Conservation (phyloP, 345 rosid species). For the Acer yangbiense region DNA sequence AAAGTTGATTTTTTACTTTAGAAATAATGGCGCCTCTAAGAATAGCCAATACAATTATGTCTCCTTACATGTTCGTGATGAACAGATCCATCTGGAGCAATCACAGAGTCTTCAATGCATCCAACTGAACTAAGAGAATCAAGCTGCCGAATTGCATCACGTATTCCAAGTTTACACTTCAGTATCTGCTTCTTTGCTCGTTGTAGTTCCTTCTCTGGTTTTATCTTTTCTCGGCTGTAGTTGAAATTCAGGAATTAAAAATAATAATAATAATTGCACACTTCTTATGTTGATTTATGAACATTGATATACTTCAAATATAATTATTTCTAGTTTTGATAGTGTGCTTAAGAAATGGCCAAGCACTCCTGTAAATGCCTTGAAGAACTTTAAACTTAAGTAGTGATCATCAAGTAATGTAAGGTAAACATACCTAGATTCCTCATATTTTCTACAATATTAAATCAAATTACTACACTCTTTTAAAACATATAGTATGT, state of each 20-base stretch:
- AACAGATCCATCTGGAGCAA: slow-evolving; percentile 95
- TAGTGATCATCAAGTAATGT: neutral
- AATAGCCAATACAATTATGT: slow-evolving; percentile 2
- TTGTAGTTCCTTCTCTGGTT: slow-evolving; percentile 84
- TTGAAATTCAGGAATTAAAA: slow-evolving; percentile 18
- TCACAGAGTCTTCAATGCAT: slow-evolving; percentile 75
- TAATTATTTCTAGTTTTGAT: neutral
- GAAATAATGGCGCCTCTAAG: neutral
- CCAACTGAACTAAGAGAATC: slow-evolving; percentile 85
- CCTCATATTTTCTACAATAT: neutral
- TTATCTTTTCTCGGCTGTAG: slow-evolving; percentile 90
- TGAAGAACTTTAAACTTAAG: neutral
- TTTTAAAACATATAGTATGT: neutral
- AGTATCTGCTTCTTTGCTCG: slow-evolving; percentile 85
- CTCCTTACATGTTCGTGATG: slow-evolving; percentile 85
- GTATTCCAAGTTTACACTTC: slow-evolving; percentile 91
- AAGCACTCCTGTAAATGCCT: neutral
- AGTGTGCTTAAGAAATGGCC: neutral
- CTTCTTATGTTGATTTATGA: neutral
- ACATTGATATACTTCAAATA: neutral
- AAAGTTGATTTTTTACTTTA: neutral
- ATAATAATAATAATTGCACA: neutral
- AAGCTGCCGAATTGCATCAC: slow-evolving; percentile 80
- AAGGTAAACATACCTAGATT: neutral
- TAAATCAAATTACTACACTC: neutral